Percentiles rank a stretch among this genome's conserved stretches.
Conservation (phyloP, 228 moss, liverwort and hornwort genomes). For the Sphagnum fallax region DNA sequence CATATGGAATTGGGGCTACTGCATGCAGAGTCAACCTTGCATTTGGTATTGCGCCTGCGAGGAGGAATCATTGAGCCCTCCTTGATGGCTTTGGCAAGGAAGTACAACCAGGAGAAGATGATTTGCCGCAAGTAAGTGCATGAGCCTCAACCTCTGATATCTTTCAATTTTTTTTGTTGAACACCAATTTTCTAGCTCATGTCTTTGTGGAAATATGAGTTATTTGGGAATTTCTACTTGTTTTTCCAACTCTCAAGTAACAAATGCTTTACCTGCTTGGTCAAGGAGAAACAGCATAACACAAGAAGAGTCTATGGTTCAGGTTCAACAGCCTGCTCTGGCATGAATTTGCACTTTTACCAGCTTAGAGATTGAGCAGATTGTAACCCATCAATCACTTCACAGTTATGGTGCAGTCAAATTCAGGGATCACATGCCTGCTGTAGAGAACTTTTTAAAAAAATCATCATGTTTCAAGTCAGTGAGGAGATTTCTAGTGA, state of each 20-base stretch:
- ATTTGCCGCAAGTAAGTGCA: conserved; percentile 40
- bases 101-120: conserved; percentile 34
- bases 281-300: too few species aligned
- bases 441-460: too few species aligned
- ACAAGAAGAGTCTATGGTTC: too few species aligned
- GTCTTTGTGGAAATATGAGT: background rate
- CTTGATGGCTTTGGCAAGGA: conserved; percentile 45
- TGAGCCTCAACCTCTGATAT: background rate
- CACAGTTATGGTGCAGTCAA: too few species aligned
- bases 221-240: too few species aligned
- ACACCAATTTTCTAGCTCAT: background rate
- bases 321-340: too few species aligned
- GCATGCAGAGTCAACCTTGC: conserved; percentile 23
- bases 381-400: too few species aligned
- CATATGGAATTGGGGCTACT: conserved; percentile 4
- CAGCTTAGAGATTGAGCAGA: too few species aligned
- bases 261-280: too few species aligned
- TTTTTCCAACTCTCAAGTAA: too few species aligned
- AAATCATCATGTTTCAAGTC: background rate
- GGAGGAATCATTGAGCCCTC: conserved; percentile 28
- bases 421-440: too few species aligned
- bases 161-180: background rate
- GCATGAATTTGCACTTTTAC: too few species aligned
- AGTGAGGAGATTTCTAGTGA: background rate
- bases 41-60: conserved; percentile 20